These are phyloP conservation scores for Leishmania major DNA, from an alignment of 208 protist genomes.

Conservation along the genomic window DNA sequence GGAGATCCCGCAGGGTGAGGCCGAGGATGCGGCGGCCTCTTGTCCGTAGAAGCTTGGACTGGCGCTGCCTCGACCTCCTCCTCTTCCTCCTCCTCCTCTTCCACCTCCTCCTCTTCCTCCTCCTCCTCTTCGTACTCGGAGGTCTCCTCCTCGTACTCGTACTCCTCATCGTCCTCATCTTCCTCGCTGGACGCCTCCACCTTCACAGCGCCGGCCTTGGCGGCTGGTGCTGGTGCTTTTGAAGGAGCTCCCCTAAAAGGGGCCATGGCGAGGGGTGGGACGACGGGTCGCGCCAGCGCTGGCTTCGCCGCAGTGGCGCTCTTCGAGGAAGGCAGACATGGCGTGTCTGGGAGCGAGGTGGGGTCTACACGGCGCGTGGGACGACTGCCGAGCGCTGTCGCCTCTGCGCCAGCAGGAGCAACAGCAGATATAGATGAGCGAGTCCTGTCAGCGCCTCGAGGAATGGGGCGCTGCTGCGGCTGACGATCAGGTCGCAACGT, in stretches of 20 bases:
- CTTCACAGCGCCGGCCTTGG: conserved; percentile 6
- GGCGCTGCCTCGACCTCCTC: conserved; percentile 1
- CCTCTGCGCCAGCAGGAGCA: neutral
- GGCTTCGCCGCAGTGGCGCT: neutral
- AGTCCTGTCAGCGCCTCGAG: neutral
- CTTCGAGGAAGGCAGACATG: neutral
- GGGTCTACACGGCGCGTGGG: neutral
- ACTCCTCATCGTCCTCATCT: conserved; percentile 12
- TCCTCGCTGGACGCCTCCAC: conserved; percentile 8
- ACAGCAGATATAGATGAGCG: neutral
- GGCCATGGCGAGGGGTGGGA: neutral
- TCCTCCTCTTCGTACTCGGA: conserved; percentile 1
- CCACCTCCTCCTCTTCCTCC: conserved; percentile 15
- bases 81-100: conserved; percentile 4
- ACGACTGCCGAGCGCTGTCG: neutral
- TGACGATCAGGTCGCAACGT: neutral
- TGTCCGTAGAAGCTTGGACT: neutral
- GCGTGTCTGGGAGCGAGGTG: neutral
- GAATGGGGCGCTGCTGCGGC: neutral
- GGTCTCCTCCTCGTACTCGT: conserved; percentile 24
- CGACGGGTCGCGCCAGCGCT: neutral
- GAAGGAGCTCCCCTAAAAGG: neutral
- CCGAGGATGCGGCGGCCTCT: neutral
- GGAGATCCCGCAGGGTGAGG: neutral
- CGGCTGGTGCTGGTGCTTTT: neutral